These are phyloP conservation scores for Falciphora oryzae DNA, from an alignment of 2,329 filamentous ascomycete genomes.

Conservation along the genomic window DNA sequence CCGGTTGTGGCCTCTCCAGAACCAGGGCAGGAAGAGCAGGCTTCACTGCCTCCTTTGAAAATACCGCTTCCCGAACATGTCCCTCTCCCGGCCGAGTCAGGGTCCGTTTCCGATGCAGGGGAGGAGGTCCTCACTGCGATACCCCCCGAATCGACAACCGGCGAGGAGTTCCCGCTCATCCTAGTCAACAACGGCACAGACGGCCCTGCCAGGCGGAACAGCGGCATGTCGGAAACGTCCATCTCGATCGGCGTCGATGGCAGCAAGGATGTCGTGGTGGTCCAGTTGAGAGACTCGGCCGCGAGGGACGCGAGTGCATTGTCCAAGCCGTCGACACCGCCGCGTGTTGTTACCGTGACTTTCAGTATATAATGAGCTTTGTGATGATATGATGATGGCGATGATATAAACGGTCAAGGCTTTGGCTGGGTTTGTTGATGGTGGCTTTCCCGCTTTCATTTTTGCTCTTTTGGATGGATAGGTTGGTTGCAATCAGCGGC, in stretches of 20 bases:
- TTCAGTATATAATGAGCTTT: conserved; percentile 3
- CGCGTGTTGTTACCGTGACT: conserved; percentile 4
- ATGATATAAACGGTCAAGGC: background rate
- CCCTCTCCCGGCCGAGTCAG: background rate
- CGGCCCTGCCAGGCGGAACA: background rate
- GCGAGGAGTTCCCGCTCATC: conserved; percentile 1
- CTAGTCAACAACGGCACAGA: background rate
- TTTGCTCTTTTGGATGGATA: background rate
- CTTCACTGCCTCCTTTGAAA: background rate
- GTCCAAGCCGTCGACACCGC: background rate
- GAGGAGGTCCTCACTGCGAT: background rate
- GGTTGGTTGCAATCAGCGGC: background rate
- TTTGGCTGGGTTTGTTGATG: background rate
- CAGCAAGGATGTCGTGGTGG: conserved; percentile 5
- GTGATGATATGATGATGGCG: background rate
- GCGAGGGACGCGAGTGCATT: background rate
- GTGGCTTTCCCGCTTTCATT: background rate
- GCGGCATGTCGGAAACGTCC: conserved; percentile 1
- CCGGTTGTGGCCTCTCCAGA: background rate
- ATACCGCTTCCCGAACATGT: background rate
- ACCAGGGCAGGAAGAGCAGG: too few species aligned
- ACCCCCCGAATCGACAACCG: background rate
- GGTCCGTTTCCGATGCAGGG: background rate
- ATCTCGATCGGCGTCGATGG: conserved; percentile 11
- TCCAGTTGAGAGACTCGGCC: conserved; percentile 2